phyloP scores from a whole-genome alignment of 345 rosid genomes.

The Erodium maritimum region DNA sequence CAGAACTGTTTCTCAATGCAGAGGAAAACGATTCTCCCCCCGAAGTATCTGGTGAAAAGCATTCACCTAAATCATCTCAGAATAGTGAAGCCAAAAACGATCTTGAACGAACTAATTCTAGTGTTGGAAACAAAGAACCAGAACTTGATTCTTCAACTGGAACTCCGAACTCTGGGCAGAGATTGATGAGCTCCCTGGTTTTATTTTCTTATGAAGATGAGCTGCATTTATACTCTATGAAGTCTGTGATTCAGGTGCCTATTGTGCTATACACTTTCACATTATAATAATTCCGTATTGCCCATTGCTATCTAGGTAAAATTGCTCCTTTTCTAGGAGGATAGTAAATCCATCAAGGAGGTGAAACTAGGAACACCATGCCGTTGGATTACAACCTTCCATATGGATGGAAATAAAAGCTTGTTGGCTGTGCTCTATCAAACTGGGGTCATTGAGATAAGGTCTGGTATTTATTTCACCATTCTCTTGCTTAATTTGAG shows the following conservation, averaged over 20 bases:
- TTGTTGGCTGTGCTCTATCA: constrained; percentile 52
- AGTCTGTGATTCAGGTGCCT: constrained; percentile 58
- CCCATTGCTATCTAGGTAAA: constrained; percentile 18
- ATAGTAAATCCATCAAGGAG: constrained; percentile 27
- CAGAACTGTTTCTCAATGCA: constrained; percentile 25
- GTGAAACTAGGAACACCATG: constrained; percentile 49
- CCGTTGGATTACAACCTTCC: constrained; percentile 61
- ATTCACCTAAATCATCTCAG: constrained; percentile 14
- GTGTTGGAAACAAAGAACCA: constrained; percentile 20
- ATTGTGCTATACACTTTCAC: constrained; percentile 6
- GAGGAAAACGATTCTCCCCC: constrained; percentile 26
- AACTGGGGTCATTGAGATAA: constrained; percentile 68
- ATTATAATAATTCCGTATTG: constrained; percentile 7
- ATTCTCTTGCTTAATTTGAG: neutral
- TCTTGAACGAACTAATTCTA: constrained; percentile 15
- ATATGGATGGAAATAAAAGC: constrained; percentile 34
- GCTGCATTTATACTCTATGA: constrained; percentile 35
- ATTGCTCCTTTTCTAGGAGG: constrained; percentile 39
- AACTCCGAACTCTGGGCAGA: constrained; percentile 23
- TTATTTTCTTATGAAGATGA: constrained; percentile 59
- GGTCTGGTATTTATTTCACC: constrained; percentile 24
- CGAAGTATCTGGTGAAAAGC: constrained; percentile 20
- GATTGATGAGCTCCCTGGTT: constrained; percentile 21
- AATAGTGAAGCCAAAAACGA: constrained; percentile 23
- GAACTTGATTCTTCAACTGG: constrained; percentile 23